Conservation (phyloP, 495 filamentous ascomycete genomes). For the Cladorrhinum samala region DNA sequence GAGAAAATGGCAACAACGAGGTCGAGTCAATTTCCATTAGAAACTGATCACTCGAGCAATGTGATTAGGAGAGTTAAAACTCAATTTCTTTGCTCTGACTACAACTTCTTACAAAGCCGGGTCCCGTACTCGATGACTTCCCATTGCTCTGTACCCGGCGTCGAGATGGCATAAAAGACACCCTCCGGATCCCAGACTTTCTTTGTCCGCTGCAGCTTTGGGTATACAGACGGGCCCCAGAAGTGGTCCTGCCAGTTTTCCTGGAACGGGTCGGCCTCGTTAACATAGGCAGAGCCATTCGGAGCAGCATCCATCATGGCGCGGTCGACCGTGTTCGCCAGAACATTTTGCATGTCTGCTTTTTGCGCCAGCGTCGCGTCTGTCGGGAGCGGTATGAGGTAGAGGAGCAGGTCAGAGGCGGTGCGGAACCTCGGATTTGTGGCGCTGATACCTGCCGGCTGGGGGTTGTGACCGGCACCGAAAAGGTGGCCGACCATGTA, state of each 20-base stretch:
- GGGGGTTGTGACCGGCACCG: conserved; percentile 22
- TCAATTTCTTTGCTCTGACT: too few species aligned
- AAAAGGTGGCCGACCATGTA: conserved; percentile 29
- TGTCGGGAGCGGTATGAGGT: not conserved
- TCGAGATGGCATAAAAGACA: conserved; percentile 35
- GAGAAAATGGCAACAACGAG: too few species aligned
- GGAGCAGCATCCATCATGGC: conserved; percentile 22
- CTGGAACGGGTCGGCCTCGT: conserved; percentile 40
- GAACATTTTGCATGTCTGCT: not conserved
- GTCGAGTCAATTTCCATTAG: too few species aligned
- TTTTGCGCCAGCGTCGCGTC: not conserved
- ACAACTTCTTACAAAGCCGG: conserved; percentile 23
- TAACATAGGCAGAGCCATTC: conserved; percentile 29
- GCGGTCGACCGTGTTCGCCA: conserved; percentile 9
- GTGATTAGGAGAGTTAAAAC: too few species aligned
- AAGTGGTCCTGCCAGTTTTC: conserved; percentile 17
- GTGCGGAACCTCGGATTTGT: conserved; percentile 44
- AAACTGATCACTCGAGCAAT: too few species aligned
- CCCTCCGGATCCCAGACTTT: conserved; percentile 47
- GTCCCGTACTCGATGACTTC: conserved; percentile 30
- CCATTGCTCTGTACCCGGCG: conserved; percentile 29
- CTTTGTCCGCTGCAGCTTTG: conserved; percentile 31
- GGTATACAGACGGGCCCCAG: conserved; percentile 25
- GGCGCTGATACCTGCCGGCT: conserved; percentile 23
- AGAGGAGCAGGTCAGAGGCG: conserved; percentile 5